These are phyloP conservation scores for Pyrenochaeta sp. DNA, from an alignment of 2,329 filamentous ascomycete genomes.

Conservation along the genomic window DNA sequence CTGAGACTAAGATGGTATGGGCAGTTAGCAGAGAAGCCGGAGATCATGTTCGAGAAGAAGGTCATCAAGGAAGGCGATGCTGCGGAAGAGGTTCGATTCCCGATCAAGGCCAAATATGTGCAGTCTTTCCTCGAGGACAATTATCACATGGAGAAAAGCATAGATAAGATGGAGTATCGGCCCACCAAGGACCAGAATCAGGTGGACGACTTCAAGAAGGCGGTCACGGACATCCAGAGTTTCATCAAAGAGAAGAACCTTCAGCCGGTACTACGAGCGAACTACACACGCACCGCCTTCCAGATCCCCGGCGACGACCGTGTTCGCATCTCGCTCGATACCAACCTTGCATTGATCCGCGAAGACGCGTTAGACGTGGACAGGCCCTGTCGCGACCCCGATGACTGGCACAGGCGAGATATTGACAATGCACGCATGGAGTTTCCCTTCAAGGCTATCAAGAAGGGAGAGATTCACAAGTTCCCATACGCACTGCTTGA, in stretches of 20 bases:
- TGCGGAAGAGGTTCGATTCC: slow-evolving; percentile 80
- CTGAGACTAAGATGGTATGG: slow-evolving; percentile 92
- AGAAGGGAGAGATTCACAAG: slow-evolving; percentile 87
- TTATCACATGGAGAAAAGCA: slow-evolving; percentile 90
- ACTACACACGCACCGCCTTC: slow-evolving; percentile 94
- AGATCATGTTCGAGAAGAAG: slow-evolving; percentile 91
- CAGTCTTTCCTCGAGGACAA: slow-evolving; percentile 85
- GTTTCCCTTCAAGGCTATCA: slow-evolving; percentile 86
- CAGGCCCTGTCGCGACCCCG: slow-evolving; percentile 86
- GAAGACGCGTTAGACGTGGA: slow-evolving; percentile 78
- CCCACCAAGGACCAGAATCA: slow-evolving; percentile 72
- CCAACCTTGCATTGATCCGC: slow-evolving; percentile 85
- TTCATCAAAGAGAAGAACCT: slow-evolving; percentile 81
- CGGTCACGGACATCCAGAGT: slow-evolving; percentile 78
- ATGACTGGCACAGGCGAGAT: slow-evolving; percentile 89
- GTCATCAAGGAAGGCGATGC: slow-evolving; percentile 77
- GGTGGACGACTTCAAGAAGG: slow-evolving; percentile 73
- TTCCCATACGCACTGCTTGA: slow-evolving; percentile 93
- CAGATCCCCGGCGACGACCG: slow-evolving; percentile 93
- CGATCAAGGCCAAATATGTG: slow-evolving; percentile 94
- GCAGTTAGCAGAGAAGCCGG: slow-evolving; percentile 77
- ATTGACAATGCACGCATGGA: slow-evolving; percentile 84
- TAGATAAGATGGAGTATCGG: slow-evolving; percentile 78
- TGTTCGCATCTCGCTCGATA: slow-evolving; percentile 92
- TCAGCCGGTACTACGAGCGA: slow-evolving; percentile 86